Evolutionary conservation across 1,284 basidiomycete genomes (phyloP), one percentile per base, ranked within the genome.

Genomic region (Hemileia vastatrix): DNA sequence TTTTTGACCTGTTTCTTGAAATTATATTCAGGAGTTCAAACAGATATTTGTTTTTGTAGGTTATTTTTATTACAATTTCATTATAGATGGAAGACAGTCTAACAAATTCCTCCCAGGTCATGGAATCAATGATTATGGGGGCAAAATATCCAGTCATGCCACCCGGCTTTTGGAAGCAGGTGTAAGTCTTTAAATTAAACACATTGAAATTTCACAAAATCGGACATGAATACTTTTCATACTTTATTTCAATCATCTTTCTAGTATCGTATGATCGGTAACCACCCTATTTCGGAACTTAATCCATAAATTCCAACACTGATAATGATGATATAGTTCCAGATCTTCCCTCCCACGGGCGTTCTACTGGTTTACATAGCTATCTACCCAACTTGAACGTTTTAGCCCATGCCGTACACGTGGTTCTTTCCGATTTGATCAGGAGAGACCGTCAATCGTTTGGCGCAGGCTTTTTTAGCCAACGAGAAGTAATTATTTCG

Each of bases 361-460:
- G 60, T n/a, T 56, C 53, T 51, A 63, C 60, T 27, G 60, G 60
- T 36, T 50, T 63, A 24, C 60, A 63, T 51, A 44, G 19, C 11
- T 36, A 63, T 40, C 31, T 63, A 6, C 18, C 44, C 13, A 49
- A 63, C 36, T 21, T 63, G 21, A 45, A 63, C 27, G 53, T 24
- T 50, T n/a, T 63, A 54, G 60, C 52, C 5, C 53, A 56, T 27
- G 47, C 60, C 8, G 36, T 56, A 15, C 60, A 63, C 50, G 48
- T 51, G 4, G 53, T 63, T 24, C 24, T 56, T 19, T 47, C 36
- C 9, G 60, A 63, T 43, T 19, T 63, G 23, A 63, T 56, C 31
- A 63, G 56, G n/a, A 44, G 40, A 8, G 60, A 63, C 24, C 9
- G 23, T 8, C 45, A 53, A 43, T 31, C 47, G 31, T 45, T 45